Evolutionary conservation across 257 asterid species (phyloP).

Genomic region (Scutellaria baicalensis): DNA sequence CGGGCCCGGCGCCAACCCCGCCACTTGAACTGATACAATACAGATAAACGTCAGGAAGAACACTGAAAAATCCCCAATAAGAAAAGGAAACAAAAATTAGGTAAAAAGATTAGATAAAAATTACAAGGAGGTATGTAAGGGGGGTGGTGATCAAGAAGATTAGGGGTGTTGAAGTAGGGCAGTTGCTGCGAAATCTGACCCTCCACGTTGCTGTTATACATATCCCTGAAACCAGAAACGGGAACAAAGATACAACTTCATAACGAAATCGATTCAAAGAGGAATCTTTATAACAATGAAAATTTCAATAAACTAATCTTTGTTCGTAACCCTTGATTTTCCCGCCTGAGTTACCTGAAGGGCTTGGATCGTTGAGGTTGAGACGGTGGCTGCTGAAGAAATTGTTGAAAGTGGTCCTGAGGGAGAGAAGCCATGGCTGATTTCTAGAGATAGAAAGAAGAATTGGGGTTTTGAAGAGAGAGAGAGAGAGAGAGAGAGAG

Average conservation of each 20-base stretch:
- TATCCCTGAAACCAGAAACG: constrained; percentile 42
- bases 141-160: constrained; percentile 80
- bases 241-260: background rate
- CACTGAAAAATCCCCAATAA: background rate
- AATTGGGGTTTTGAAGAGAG: background rate
- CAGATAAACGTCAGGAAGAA: background rate
- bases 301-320: background rate
- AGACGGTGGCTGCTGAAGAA: constrained; percentile 42
- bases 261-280: background rate
- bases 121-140: constrained; percentile 92
- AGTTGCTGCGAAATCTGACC: constrained; percentile 68
- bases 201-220: constrained; percentile 59
- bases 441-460: constrained; percentile 18
- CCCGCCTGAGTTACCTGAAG: constrained; percentile 35
- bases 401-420: constrained; percentile 59
- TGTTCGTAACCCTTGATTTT: background rate
- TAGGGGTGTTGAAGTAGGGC: constrained; percentile 55
- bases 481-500: constrained; percentile 1
- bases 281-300: background rate
- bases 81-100: background rate
- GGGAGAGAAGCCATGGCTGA: constrained; percentile 68
- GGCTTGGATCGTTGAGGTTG: constrained; percentile 50
- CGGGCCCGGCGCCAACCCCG: constrained; percentile 65
- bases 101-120: background rate
- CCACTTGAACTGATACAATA: constrained; percentile 63